Conservation (phyloP, 2,329 filamentous ascomycete genomes). For the Aureobasidium melanogenum region DNA sequence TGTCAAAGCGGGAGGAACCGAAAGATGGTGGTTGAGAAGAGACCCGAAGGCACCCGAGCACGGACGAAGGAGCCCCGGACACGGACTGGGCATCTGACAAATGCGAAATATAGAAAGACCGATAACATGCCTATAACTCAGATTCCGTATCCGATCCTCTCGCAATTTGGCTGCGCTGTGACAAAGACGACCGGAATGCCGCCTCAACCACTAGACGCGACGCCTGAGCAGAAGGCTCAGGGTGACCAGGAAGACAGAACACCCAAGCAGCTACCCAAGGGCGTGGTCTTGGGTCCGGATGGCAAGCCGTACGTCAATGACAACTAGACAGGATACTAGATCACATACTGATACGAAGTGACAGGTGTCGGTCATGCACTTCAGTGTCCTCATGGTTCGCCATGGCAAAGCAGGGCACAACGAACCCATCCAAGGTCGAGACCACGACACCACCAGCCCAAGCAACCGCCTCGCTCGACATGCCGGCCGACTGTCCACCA, state of each 20-base stretch:
- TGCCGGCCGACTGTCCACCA: constrained; percentile 16
- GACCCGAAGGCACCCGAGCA: constrained; percentile 4
- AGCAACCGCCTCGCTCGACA: constrained; percentile 13
- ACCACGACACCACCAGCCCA: constrained; percentile 26
- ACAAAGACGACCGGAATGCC: constrained; percentile 29
- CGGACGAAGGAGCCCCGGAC: constrained; percentile 6
- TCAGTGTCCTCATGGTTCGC: constrained; percentile 51
- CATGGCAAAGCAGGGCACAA: constrained; percentile 44
- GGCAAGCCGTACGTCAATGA: constrained; percentile 64
- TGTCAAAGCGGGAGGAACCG: constrained; percentile 8
- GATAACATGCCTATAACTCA: constrained; percentile 27
- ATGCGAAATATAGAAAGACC: constrained; percentile 13
- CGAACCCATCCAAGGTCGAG: constrained; percentile 21
- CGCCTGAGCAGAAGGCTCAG: constrained; percentile 20
- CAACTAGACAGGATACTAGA: neutral
- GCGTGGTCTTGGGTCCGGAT: constrained; percentile 67
- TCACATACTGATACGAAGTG: neutral
- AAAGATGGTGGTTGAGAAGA: neutral
- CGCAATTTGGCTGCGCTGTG: constrained; percentile 30
- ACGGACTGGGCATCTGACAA: constrained; percentile 5
- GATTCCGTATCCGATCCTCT: constrained; percentile 29
- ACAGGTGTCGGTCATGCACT: constrained; percentile 63
- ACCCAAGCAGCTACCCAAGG: constrained; percentile 55
- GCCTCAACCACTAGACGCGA: constrained; percentile 26
- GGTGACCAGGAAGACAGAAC: constrained; percentile 18